These are phyloP conservation scores for Globisporangium alternatum DNA, from an alignment of 352 stramenopile species.

Conservation along the genomic window DNA sequence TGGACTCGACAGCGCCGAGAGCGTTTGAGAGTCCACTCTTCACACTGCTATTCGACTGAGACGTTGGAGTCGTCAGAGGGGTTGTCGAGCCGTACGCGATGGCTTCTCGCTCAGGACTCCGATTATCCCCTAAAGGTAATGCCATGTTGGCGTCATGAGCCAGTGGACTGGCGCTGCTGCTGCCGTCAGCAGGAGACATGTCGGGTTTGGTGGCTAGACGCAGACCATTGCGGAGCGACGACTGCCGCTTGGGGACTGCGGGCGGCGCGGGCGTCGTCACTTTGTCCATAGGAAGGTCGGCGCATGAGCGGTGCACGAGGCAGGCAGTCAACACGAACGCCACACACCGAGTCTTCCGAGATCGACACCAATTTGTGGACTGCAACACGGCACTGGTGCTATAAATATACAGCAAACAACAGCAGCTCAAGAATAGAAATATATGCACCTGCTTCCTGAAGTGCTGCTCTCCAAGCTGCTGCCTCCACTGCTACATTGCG, in stretches of 20 bases:
- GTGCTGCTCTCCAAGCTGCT: too few species aligned
- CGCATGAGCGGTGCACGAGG: neutral
- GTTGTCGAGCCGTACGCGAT: neutral
- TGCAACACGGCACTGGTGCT: neutral
- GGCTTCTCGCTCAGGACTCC: neutral
- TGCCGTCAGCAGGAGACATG: too few species aligned
- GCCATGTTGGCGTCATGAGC: neutral
- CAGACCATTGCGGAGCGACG: neutral
- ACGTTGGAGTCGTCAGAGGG: conserved; percentile 1
- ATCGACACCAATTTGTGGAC: neutral
- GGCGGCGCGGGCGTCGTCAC: neutral
- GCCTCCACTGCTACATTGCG: too few species aligned
- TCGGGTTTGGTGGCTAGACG: conserved; percentile 1
- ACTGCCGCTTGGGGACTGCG: conserved; percentile 5
- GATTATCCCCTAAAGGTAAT: neutral
- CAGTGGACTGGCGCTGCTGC: neutral
- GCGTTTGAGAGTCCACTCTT: neutral
- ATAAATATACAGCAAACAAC: neutral
- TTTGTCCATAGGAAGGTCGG: conserved; percentile 7
- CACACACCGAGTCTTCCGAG: neutral
- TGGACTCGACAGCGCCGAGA: neutral
- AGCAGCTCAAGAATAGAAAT: neutral
- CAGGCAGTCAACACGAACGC: neutral
- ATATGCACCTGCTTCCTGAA: too few species aligned
- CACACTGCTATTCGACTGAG: neutral